A percentile compares a stretch with the other conserved stretches of the same genome.
Conservation (phyloP, 2,329 filamentous ascomycete species). For the Diaporthe helianthi region DNA sequence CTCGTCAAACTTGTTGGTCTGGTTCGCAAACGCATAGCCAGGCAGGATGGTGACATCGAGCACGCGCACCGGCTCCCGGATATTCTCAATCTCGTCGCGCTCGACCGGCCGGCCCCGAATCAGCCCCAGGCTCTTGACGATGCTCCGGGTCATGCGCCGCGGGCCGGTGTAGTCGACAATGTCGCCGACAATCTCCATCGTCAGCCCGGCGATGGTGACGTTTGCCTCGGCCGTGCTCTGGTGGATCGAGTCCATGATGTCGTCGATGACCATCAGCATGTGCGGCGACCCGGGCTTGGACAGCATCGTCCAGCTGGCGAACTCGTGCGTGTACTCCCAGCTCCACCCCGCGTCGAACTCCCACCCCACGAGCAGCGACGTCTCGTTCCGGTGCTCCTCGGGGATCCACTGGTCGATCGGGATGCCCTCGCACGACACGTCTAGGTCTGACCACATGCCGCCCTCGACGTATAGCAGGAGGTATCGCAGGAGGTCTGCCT, state of each 20-base stretch:
- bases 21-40: slow-evolving; percentile 6
- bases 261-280: slow-evolving; percentile 34
- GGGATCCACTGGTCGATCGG: slow-evolving; percentile 48
- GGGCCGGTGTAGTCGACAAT: slow-evolving; percentile 36
- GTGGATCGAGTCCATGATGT: slow-evolving; percentile 30
- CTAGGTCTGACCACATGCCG: slow-evolving; percentile 71
- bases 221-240: slow-evolving; percentile 3
- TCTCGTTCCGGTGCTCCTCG: slow-evolving; percentile 22
- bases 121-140: slow-evolving; percentile 28
- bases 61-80: background rate
- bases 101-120: background rate
- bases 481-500: slow-evolving; percentile 73
- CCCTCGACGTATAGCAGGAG: slow-evolving; percentile 77
- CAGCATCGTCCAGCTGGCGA: slow-evolving; percentile 37
- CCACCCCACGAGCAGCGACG: slow-evolving; percentile 40
- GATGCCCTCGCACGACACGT: slow-evolving; percentile 45
- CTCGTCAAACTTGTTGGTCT: background rate
- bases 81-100: slow-evolving; percentile 5
- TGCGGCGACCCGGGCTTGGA: slow-evolving; percentile 32
- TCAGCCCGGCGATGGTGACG: slow-evolving; percentile 29
- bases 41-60: slow-evolving; percentile 17
- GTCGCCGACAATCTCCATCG: slow-evolving; percentile 32
- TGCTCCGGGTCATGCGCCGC: slow-evolving; percentile 31
- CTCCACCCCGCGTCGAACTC: slow-evolving; percentile 39
- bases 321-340: slow-evolving; percentile 34